These are phyloP conservation scores for Pezicula neosporulosa DNA, from an alignment of 2,329 filamentous ascomycete species.

Conservation along the genomic window DNA sequence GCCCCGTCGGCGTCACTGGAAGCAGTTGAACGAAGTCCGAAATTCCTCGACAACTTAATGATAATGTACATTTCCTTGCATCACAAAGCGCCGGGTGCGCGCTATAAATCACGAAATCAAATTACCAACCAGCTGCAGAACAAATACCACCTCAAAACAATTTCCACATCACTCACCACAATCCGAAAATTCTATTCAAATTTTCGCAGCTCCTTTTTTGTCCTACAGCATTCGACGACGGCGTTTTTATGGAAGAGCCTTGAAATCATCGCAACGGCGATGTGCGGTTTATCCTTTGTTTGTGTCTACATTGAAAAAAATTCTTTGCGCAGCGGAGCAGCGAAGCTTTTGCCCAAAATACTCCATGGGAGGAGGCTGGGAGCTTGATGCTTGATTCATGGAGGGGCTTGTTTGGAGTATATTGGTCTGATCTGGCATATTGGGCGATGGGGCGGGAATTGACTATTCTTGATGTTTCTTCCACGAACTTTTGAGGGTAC, in stretches of 20 bases:
- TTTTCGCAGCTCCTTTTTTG: slow-evolving; percentile 9
- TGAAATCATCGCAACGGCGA: slow-evolving; percentile 7
- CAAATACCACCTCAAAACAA: slow-evolving; percentile 12
- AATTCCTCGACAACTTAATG: slow-evolving; percentile 9
- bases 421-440: slow-evolving; percentile 18
- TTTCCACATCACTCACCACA: background rate
- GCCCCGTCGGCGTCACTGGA: slow-evolving; percentile 29
- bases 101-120: slow-evolving; percentile 11
- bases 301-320: slow-evolving; percentile 16
- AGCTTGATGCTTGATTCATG: slow-evolving; percentile 7
- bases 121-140: slow-evolving; percentile 10
- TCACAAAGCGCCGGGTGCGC: slow-evolving; percentile 9
- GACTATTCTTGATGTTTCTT: background rate
- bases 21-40: slow-evolving; percentile 16
- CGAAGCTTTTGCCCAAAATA: too few species aligned
- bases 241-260: slow-evolving; percentile 14
- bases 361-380: background rate
- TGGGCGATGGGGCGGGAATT: slow-evolving; percentile 1
- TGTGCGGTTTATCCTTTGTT: slow-evolving; percentile 17
- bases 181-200: slow-evolving; percentile 10
- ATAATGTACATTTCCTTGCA: slow-evolving; percentile 19
- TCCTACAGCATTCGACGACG: slow-evolving; percentile 18
- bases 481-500: background rate
- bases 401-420: slow-evolving; percentile 22
- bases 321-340: background rate